Evolutionary conservation across 2,329 filamentous ascomycete species (phyloP).

Genomic region (Whalleya microplaca): DNA sequence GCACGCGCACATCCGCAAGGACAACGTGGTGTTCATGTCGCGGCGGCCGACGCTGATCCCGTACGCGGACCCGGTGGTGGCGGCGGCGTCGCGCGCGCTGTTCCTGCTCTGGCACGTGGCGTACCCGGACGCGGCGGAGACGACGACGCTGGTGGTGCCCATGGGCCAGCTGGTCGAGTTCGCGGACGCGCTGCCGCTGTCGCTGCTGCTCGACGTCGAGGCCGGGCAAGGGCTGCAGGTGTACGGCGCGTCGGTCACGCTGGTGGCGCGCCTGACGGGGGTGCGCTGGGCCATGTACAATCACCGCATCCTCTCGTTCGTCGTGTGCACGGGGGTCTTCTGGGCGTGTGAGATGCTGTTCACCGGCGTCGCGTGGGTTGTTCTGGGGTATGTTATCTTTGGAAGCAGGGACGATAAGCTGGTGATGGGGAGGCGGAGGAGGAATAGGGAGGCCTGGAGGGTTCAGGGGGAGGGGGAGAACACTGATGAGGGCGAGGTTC

Average conservation of each 20-base stretch:
- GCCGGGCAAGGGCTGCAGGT: slow-evolving; percentile 73
- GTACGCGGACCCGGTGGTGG: slow-evolving; percentile 73
- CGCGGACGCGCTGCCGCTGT: slow-evolving; percentile 47
- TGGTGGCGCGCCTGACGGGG: slow-evolving; percentile 77
- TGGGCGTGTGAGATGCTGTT: slow-evolving; percentile 77
- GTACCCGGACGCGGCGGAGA: slow-evolving; percentile 64
- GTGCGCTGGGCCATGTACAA: slow-evolving; percentile 87
- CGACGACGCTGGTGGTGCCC: slow-evolving; percentile 63
- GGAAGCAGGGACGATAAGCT: not conserved
- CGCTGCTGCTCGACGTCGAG: slow-evolving; percentile 67
- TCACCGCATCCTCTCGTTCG: slow-evolving; percentile 71
- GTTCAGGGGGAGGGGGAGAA: not conserved
- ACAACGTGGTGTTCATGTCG: slow-evolving; percentile 61
- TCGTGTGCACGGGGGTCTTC: slow-evolving; percentile 71
- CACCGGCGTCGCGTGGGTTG: slow-evolving; percentile 66
- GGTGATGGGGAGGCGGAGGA: not conserved
- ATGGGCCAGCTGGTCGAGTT: slow-evolving; percentile 80
- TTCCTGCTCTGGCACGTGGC: slow-evolving; percentile 72
- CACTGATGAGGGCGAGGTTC: not conserved
- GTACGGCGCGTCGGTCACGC: slow-evolving; percentile 69
- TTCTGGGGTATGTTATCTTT: slow-evolving; percentile 47
- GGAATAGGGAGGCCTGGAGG: not conserved
- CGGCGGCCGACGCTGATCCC: slow-evolving; percentile 78
- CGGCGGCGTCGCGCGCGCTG: slow-evolving; percentile 61
- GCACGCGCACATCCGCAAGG: slow-evolving; percentile 42